Conservation (phyloP, 768 basidiomycete genomes). For the Albatrellus ellisii region DNA sequence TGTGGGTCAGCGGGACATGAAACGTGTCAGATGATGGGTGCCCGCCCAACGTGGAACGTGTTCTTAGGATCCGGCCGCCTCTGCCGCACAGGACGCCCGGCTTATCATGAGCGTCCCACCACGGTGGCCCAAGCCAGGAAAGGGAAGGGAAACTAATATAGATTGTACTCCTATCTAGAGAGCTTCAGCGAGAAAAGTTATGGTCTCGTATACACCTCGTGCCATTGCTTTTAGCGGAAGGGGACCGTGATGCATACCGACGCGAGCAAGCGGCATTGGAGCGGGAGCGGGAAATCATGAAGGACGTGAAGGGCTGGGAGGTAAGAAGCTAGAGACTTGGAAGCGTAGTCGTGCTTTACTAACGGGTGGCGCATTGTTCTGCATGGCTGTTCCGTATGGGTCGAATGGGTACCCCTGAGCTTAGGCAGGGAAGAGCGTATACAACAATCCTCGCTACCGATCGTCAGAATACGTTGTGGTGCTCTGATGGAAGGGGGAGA, state of each 20-base stretch:
- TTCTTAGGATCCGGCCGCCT: slow-evolving; percentile 52
- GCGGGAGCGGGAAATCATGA: slow-evolving; percentile 88
- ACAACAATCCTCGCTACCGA: slow-evolving; percentile 66
- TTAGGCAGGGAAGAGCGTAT: slow-evolving; percentile 77
- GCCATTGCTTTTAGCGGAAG: slow-evolving; percentile 85
- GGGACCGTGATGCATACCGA: slow-evolving; percentile 82
- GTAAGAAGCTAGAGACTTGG: slow-evolving; percentile 34
- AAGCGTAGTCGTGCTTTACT: slow-evolving; percentile 16
- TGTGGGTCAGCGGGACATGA: slow-evolving; percentile 44
- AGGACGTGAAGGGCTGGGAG: slow-evolving; percentile 88
- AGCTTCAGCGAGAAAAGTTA: slow-evolving; percentile 82
- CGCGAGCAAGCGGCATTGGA: slow-evolving; percentile 64
- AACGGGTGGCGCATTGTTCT: slow-evolving; percentile 13
- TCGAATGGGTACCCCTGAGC: slow-evolving; percentile 11
- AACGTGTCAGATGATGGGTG: slow-evolving; percentile 41
- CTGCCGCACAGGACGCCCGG: slow-evolving; percentile 21
- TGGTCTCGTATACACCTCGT: slow-evolving; percentile 95
- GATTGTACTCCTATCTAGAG: slow-evolving; percentile 34
- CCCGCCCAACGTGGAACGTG: slow-evolving; percentile 67
- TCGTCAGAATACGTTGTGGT: slow-evolving; percentile 44
- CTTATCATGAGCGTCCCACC: slow-evolving; percentile 28
- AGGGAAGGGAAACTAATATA: slow-evolving; percentile 10
- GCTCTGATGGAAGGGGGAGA: slow-evolving; percentile 25
- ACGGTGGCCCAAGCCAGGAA: slow-evolving; percentile 7
- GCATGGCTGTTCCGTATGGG: slow-evolving; percentile 1